Base-by-base conservation (phyloP, 2,329 filamentous ascomycete genomes). In the Epichloe coenophiala region DNA sequence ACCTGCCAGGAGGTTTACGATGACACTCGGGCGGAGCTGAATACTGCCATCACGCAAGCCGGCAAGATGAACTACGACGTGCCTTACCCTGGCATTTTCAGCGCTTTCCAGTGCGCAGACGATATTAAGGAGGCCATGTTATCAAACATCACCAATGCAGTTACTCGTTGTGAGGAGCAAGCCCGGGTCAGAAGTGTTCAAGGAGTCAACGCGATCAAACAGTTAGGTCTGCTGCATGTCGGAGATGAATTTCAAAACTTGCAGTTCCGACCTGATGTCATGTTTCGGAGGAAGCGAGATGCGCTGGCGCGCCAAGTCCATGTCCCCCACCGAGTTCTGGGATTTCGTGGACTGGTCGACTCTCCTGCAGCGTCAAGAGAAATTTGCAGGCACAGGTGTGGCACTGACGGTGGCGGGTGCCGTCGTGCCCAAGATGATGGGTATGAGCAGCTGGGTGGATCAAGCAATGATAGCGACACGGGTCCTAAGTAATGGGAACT, bases 91-190 rank as follows among this genome's bases (percentile, higher is more conserved):
- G 93, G 93, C 31, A 65, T 97, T 5, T 82, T 94, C 56, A 81
- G 78, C 40, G 88, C 85, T 2, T 96, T 95, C 70, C 79, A 89
- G 57, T 98, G 94, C 63, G 93, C 93, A 3, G 93, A 98, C 56
- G 88, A 95, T 54, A 74, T 97, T 55, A 95, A 95, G 66, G 76
- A 84, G 55, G 90, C 89, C 4, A 97, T 98, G 84, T 75, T 98
- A 13, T 82, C 89, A 21, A 83, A 90, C 59, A 90, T 98, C 45
- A 80, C 89, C 2, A 78, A 83, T 8, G 84, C 87, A 0, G 89
- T 97, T 8, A 74, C 76, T 3, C 70, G 74, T 37, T 96, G 88
- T 60, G 93, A 98, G 69, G 85, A 95, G 53, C 80, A 87, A 56
- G 93, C 89, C n/a, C 81, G 90, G 13, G 70, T 69, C 35, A 83